A percentile compares a stretch with the other conserved stretches of the same genome.
phyloP scores from a whole-genome alignment of 805 yeast genomes.

The Candida nonsorbophila region DNA sequence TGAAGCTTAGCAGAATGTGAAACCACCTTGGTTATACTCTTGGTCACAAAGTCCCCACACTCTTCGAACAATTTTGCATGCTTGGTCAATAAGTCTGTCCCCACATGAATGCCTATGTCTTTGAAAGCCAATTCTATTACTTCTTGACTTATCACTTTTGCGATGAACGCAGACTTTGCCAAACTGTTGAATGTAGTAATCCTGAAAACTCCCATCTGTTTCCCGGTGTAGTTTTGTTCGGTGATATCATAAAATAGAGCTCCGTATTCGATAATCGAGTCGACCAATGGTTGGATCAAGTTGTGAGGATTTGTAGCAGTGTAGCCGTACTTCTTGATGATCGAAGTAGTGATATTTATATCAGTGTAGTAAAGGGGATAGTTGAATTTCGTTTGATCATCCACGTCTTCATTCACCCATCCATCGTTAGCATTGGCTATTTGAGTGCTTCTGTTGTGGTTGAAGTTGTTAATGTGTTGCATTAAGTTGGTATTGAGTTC shows the following conservation, averaged over 20 bases:
- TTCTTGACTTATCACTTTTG: slow-evolving; percentile 43
- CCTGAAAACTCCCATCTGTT: slow-evolving; percentile 48
- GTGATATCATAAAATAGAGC: slow-evolving; percentile 39
- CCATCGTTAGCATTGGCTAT: slow-evolving; percentile 5
- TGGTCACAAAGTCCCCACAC: slow-evolving; percentile 37
- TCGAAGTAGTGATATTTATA: slow-evolving; percentile 26
- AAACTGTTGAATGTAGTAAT: slow-evolving; percentile 47
- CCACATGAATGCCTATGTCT: slow-evolving; percentile 32
- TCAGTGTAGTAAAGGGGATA: slow-evolving; percentile 18
- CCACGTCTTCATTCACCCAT: slow-evolving; percentile 16
- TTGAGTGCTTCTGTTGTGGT: slow-evolving; percentile 18
- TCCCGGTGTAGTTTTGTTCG: slow-evolving; percentile 32
- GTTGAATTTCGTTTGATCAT: slow-evolving; percentile 1
- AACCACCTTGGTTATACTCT: slow-evolving; percentile 32
- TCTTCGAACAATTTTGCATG: slow-evolving; percentile 44
- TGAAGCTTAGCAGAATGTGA: slow-evolving; percentile 36
- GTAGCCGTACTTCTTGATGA: slow-evolving; percentile 31
- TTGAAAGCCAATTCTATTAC: slow-evolving; percentile 43
- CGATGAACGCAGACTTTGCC: slow-evolving; percentile 45
- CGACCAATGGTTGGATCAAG: slow-evolving; percentile 21
- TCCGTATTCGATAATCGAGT: slow-evolving; percentile 39
- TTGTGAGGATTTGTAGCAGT: slow-evolving; percentile 25
- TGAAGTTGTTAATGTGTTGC: slow-evolving; percentile 29
- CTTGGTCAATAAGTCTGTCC: slow-evolving; percentile 29
- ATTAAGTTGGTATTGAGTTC: slow-evolving; percentile 36